Base-by-base conservation (phyloP, 768 basidiomycete genomes). In the Terana coerulea region DNA sequence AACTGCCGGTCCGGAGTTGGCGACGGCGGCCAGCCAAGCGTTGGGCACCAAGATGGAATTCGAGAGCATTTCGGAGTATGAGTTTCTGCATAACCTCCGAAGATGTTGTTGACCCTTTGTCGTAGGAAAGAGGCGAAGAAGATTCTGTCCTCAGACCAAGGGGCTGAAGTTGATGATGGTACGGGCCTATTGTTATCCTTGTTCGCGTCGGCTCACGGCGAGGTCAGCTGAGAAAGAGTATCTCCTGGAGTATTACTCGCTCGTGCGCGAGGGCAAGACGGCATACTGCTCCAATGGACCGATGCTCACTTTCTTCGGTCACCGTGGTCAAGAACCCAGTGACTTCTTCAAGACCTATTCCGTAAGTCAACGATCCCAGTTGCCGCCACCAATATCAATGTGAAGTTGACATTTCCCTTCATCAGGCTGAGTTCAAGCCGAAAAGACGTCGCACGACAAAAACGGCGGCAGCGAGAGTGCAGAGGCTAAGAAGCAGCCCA, bases 201-300 rank as follows among this genome's bases (percentile, higher is more conserved):
- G 12, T 2, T 5, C 3, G 5, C 17, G 3, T 8, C 25, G 17
- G 9, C 3, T 39, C 21, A 52, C 33, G 15, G 39, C 52, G 22
- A 29, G 46, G 10, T 19, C 35, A 55, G 51, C 65, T 14, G 67
- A 68, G 47, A 66, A 64, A 48, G 63, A 67, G 47, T 68, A 67
- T 42, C 49, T 67, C 43, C 56, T 63, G 51, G 70, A 70, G 52
- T 63, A 60, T 45, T 65, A 59, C 43, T 61, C 64, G 31, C 67
- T 61, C 19, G 64, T 68, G n/a, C 60, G 64, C 24, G 67, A 64
- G 48, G 67, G 66, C 12, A 69, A 66, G 60, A 62, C 67, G 31
- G 60, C 57, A 56, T 63, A 63, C 48, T 53, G 57, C 28, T 53
- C 56, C 42, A 63, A 52, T 21, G 26, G 51, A 14, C 60, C 66